These are phyloP conservation scores for Hirsutella minnesotensis DNA, from an alignment of 2,329 filamentous ascomycete genomes.

Conservation along the genomic window DNA sequence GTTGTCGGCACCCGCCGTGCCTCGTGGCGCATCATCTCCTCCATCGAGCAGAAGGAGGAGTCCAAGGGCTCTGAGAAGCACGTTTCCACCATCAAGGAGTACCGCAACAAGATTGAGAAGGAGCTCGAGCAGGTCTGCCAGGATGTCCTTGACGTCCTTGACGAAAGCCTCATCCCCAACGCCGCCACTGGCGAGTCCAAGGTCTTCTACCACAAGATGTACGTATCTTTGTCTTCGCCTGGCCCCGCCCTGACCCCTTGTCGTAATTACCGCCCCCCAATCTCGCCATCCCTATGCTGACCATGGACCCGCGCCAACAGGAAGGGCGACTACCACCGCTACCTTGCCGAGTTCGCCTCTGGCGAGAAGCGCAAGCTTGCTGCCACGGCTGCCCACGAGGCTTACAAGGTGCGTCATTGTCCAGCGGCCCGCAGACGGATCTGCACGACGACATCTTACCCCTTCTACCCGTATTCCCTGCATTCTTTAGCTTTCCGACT, in stretches of 20 bases:
- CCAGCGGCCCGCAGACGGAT: not conserved
- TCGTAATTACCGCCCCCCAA: not conserved
- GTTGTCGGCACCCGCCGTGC: slow-evolving; percentile 96
- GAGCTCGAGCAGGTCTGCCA: slow-evolving; percentile 98
- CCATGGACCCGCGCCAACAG: slow-evolving; percentile 30
- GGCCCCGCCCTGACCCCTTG: not conserved
- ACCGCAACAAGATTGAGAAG: slow-evolving; percentile 95
- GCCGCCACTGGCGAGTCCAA: slow-evolving; percentile 96
- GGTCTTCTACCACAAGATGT: slow-evolving; percentile 99
- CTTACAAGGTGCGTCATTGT: slow-evolving; percentile 71
- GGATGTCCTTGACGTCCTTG: slow-evolving; percentile 91
- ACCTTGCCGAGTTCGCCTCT: slow-evolving; percentile 85
- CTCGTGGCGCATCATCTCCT: slow-evolving; percentile 98
- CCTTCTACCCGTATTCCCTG: no score
- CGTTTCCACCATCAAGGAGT: slow-evolving; percentile 85
- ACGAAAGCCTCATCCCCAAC: slow-evolving; percentile 87
- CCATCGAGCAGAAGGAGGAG: slow-evolving; percentile 99
- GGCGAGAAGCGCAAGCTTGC: slow-evolving; percentile 87
- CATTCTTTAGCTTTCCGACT: no score
- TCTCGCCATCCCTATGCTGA: not conserved
- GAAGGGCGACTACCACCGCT: slow-evolving; percentile 97
- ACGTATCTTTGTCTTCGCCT: slow-evolving; percentile 26
- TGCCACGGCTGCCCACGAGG: slow-evolving; percentile 79
- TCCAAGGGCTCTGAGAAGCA: slow-evolving; percentile 96
- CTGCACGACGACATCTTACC: no score